These are phyloP conservation scores for Colletotrichum godetiae DNA, from an alignment of 2,329 filamentous ascomycete species.

Conservation along the genomic window DNA sequence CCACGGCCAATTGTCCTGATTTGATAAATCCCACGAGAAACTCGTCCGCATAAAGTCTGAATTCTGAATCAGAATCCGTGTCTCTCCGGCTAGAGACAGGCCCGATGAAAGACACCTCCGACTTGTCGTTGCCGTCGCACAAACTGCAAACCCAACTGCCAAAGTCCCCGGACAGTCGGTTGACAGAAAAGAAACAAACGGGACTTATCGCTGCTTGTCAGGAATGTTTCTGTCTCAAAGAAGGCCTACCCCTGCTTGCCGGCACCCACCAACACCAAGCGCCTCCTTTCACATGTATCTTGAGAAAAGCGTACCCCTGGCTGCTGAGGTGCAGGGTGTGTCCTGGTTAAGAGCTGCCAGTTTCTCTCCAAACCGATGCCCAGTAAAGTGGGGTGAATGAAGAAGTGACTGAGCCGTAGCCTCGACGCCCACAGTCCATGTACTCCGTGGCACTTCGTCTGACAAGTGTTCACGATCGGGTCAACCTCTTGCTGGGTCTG, in stretches of 20 bases:
- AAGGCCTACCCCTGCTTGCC: constrained; percentile 24
- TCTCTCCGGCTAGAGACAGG: constrained; percentile 29
- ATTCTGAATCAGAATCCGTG: constrained; percentile 14
- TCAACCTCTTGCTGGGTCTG: not conserved
- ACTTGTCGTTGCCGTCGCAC: constrained; percentile 7
- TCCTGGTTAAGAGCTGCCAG: constrained; percentile 22
- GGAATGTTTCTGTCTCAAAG: constrained; percentile 24
- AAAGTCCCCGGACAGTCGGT: not conserved
- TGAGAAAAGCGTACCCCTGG: constrained; percentile 3
- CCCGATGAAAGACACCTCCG: constrained; percentile 28
- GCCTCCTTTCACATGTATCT: constrained; percentile 31
- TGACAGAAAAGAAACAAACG: constrained; percentile 22
- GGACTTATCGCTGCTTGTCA: constrained; percentile 26
- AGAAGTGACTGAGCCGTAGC: constrained; percentile 17
- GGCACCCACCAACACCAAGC: constrained; percentile 16
- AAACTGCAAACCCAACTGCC: not conserved
- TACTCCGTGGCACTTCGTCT: constrained; percentile 36
- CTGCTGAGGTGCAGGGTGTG: constrained; percentile 10
- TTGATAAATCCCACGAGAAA: constrained; percentile 12
- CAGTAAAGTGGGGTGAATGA: constrained; percentile 4
- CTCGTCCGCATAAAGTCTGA: constrained; percentile 18
- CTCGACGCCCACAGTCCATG: constrained; percentile 13
- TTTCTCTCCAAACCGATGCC: not conserved
- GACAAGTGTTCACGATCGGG: constrained; percentile 7
- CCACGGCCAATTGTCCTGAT: constrained; percentile 28